Percentiles rank a stretch among this genome's conserved stretches.
Conservation (phyloP, 805 yeast genomes). For the Myxozyma kluyveri region DNA sequence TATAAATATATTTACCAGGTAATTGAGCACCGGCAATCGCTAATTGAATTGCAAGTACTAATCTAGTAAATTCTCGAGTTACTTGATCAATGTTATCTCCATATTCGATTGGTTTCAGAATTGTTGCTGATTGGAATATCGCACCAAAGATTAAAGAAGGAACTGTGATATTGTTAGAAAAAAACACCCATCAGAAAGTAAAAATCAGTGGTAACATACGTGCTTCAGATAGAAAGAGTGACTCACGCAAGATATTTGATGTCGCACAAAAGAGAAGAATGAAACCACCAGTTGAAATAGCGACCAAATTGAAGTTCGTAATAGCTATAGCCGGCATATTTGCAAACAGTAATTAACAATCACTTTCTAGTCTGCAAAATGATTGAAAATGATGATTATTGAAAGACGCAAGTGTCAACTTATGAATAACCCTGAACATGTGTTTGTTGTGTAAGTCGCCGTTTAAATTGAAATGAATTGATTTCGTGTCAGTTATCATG, state of each 20-base stretch:
- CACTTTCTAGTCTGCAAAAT: too few relatives aligned
- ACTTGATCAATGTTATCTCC: conserved; percentile 49
- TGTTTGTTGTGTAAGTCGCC: too few relatives aligned
- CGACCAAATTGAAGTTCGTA: conserved; percentile 43
- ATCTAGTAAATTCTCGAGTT: conserved; percentile 58
- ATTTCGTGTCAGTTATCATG: too few relatives aligned
- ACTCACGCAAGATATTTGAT: conserved; percentile 59
- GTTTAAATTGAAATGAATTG: too few relatives aligned
- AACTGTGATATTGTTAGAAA: conserved; percentile 31
- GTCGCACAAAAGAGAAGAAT: conserved; percentile 56
- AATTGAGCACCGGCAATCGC: conserved; percentile 71
- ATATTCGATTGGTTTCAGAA: conserved; percentile 57
- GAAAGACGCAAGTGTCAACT: too few relatives aligned
- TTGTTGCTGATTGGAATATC: conserved; percentile 53
- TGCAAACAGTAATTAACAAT: too few relatives aligned
- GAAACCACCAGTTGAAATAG: conserved; percentile 62
- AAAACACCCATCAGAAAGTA: not conserved
- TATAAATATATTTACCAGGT: conserved; percentile 62
- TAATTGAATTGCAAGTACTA: conserved; percentile 67
- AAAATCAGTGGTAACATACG: conserved; percentile 20
- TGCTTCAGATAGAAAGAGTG: conserved; percentile 62
- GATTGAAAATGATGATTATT: too few relatives aligned
- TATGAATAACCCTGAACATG: too few relatives aligned
- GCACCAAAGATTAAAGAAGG: conserved; percentile 64
- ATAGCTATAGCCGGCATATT: conserved; percentile 26